Conservation (phyloP, 306 rosid genomes). For the Albizia julibrissin region DNA sequence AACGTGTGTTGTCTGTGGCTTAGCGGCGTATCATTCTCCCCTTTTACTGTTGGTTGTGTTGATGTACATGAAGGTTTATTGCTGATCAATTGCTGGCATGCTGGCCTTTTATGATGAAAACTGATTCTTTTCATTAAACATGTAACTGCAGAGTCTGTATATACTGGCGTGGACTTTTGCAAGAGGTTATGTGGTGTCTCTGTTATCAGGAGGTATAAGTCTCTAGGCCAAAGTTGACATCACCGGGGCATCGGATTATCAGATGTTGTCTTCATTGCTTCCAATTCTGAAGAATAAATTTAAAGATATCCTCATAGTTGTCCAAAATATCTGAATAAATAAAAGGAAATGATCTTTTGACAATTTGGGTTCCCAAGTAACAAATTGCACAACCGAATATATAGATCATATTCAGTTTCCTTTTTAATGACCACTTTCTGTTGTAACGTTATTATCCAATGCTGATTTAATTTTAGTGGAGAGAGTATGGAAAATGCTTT, state of each 20-base stretch:
- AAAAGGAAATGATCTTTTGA: not conserved
- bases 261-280: slow-evolving; percentile 22
- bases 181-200: slow-evolving; percentile 99
- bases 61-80: not conserved
- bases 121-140: slow-evolving; percentile 26
- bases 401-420: not conserved
- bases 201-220: slow-evolving; percentile 82
- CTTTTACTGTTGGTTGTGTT: not conserved
- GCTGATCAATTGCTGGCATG: slow-evolving; percentile 9
- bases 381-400: slow-evolving; percentile 10
- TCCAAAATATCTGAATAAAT: slow-evolving; percentile 6
- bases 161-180: slow-evolving; percentile 95
- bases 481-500: slow-evolving; percentile 99
- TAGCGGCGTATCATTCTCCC: slow-evolving; percentile 2
- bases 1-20: not conserved
- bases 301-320: not conserved
- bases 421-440: slow-evolving; percentile 7
- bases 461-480: slow-evolving; percentile 59
- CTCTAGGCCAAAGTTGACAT: slow-evolving; percentile 24
- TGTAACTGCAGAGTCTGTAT: slow-evolving; percentile 76
- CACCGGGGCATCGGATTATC: slow-evolving; percentile 8
- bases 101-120: not conserved
- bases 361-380: slow-evolving; percentile 3
- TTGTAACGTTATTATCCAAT: slow-evolving; percentile 18
- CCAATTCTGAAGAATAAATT: slow-evolving; percentile 22